Evolutionary conservation across 2,329 filamentous ascomycete species (phyloP), one percentile per base, ranked within the genome.

Genomic region (Chaetomium sp.): DNA sequence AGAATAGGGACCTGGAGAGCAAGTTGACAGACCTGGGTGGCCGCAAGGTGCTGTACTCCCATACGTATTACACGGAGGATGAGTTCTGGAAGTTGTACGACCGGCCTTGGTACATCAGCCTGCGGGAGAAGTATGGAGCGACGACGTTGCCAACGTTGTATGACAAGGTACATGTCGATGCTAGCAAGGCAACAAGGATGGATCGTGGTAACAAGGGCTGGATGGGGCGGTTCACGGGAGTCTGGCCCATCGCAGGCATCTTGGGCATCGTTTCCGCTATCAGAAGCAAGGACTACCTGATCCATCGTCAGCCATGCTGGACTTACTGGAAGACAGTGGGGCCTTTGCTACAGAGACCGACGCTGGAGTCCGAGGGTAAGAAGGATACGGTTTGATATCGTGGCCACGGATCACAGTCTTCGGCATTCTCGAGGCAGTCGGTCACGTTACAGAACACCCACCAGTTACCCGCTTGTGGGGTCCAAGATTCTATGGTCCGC

Each of bases 81-180:
- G 55, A 55, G 49, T 59, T 63, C 4, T 63, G 56, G 61, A 4
- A n/a, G 12, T 3, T 63, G 49, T 63, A 63, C 21, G 55, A 59
- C 16, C 27, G 12, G 33, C 12, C 5, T 10, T 63, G 61, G 49
- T 59, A 63, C 25, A 35, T 47, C 1, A 16, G 47, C 1, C 12
- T 63, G 54, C 16, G 61, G 13, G 31, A 25, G 25, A 45, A 29
- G 33, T 59, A 63, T 53, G 49, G 25, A 25, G 49, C 49, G 16
- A 25, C 23, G 8, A 31, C 50, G 12, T 25, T 53, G 13, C 50
- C 50, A 3, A 53, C 13, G 13, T n/a, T 53, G 50, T 53, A 53
- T 19, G 50, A 53, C 23, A 53, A 53, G 16, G 50, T 53, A 2
- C 60, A 62, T 25, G 25, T 55, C 2, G 51, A 61, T n/a, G 50